Base-by-base conservation (phyloP, 441 rosid genomes). In the Gossypium schwendimanii region DNA sequence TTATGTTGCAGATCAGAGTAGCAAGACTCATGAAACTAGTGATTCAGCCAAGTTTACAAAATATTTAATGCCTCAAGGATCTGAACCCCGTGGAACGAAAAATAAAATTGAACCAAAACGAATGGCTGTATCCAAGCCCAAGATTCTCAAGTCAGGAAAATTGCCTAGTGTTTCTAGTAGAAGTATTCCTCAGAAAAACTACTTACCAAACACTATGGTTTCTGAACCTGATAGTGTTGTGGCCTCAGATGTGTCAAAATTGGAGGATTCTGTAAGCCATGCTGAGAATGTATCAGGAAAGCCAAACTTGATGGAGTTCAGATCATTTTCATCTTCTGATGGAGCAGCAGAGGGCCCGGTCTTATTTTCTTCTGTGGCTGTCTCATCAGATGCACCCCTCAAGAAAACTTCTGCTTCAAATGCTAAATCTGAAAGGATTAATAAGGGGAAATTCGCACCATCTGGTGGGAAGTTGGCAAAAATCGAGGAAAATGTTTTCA, bases 71-170 rank as follows among this genome's bases (percentile, higher is more conserved):
- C 89, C 97, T 82, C 97, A 82, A 78, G 85, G 80, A 81, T 70
- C 87, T 41, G 91, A 87, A 72, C 62, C 88, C 20, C 90, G 87
- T 71, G 86, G 88, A 79, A 86, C 88, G 87, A 93, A 84, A 85
- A 75, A 70, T 76, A 87, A 79, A 82, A 75, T 69, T 72, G 86
- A 87, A 69, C 70, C 88, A 15, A 86, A 84, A 78, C 86, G 79
- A 77, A 67, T 81, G 12, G 84, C 82, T 4, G 64, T 80, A 76
- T 67, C 89, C n/a, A 93, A 84, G 83, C 79, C 93, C 74, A 91
- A 80, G 85, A 81, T 73, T 76, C 79, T 75, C 67, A 91, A 77
- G 75, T 86, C 96, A 4, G 87, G 83, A 74, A 91, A 86, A 79
- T 81, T 80, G 14, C 88, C 74, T 20, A 81, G 59, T 81, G 74